These are phyloP conservation scores for Tremella fuciformis DNA, from an alignment of 768 basidiomycete genomes.

Conservation along the genomic window DNA sequence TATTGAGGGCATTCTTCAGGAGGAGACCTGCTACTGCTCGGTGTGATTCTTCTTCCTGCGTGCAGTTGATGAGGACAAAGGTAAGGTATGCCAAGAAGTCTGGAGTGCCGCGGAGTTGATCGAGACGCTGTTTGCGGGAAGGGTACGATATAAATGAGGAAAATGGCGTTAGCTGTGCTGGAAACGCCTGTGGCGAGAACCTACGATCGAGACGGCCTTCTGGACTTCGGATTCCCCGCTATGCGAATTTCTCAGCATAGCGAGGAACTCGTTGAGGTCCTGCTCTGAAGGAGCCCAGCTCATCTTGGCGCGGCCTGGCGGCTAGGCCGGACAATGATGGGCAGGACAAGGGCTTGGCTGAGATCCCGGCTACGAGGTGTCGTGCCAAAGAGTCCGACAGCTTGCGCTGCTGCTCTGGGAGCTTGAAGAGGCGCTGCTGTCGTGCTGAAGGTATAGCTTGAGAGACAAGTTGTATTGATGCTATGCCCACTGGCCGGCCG, in stretches of 20 bases:
- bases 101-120: conserved; percentile 66
- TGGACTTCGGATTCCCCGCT: conserved; percentile 70
- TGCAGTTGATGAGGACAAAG: conserved; percentile 78
- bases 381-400: no score
- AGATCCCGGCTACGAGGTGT: no score
- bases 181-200: conserved; percentile 5
- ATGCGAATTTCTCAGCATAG: conserved; percentile 87
- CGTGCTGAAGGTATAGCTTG: no score
- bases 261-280: conserved; percentile 85
- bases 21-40: conserved; percentile 93
- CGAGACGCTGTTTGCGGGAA: conserved; percentile 45
- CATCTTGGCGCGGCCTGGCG: conserved; percentile 46
- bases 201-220: conserved; percentile 75
- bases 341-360: background rate
- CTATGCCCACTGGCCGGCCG: no score
- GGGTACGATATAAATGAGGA: background rate
- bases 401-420: background rate
- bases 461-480: no score
- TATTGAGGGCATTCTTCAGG: conserved; percentile 84
- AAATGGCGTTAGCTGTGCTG: background rate
- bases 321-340: background rate
- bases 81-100: conserved; percentile 96
- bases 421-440: no score
- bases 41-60: conserved; percentile 84
- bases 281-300: conserved; percentile 80